These are phyloP conservation scores for Colletotrichum sp. DNA, from an alignment of 2,329 filamentous ascomycete genomes.

Conservation along the genomic window DNA sequence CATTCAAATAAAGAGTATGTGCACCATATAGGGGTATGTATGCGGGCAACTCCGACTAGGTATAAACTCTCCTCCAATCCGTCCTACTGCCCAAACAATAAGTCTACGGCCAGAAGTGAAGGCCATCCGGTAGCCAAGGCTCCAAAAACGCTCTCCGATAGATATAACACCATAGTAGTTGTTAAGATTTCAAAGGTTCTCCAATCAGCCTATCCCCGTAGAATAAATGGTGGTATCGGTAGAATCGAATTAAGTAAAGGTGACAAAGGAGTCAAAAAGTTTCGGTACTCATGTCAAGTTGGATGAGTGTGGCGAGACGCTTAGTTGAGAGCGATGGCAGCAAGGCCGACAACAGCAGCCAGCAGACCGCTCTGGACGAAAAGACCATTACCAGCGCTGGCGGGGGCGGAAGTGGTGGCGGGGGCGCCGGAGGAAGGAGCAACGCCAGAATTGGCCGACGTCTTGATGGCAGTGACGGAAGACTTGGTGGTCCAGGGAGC, in stretches of 20 bases:
- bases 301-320: constrained; percentile 27
- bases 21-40: constrained; percentile 19
- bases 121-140: constrained; percentile 19
- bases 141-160: constrained; percentile 5
- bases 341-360: constrained; percentile 43
- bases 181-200: constrained; percentile 8
- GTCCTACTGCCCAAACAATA: neutral
- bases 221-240: constrained; percentile 26
- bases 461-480: constrained; percentile 23
- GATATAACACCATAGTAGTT: neutral
- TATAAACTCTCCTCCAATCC: constrained; percentile 15
- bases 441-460: constrained; percentile 10
- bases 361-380: constrained; percentile 45
- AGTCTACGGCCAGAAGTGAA: constrained; percentile 19
- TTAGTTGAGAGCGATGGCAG: constrained; percentile 35
- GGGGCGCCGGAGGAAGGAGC: constrained; percentile 24
- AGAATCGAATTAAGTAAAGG: constrained; percentile 21
- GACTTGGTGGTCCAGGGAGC: constrained; percentile 27
- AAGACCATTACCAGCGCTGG: constrained; percentile 37
- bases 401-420: constrained; percentile 27
- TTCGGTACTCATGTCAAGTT: neutral
- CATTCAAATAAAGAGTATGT: constrained; percentile 20
- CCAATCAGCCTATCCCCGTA: constrained; percentile 30
- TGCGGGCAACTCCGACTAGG: constrained; percentile 7
- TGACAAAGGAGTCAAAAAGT: neutral